Conservation (phyloP, 1,139 yeast genomes). For the Candida sanyaensis region DNA sequence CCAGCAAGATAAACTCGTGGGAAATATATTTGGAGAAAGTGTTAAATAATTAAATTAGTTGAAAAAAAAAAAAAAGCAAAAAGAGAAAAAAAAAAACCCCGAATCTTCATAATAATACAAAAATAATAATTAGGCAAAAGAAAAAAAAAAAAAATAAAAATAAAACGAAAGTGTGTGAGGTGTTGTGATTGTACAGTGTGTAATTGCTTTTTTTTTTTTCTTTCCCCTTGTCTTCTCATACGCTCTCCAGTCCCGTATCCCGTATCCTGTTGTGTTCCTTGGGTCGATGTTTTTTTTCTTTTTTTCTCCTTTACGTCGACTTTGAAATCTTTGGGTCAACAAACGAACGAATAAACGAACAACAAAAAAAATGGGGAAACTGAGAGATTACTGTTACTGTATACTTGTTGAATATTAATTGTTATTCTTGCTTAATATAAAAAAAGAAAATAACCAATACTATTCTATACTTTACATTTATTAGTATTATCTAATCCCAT, state of each 20-base stretch:
- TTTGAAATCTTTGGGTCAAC: too few relatives aligned
- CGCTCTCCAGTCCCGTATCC: not conserved
- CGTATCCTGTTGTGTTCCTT: too few relatives aligned
- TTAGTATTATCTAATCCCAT: too few relatives aligned
- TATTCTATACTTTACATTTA: too few relatives aligned
- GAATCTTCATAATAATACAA: not conserved
- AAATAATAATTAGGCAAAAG: not conserved
- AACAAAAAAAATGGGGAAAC: too few relatives aligned
- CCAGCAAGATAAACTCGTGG: conserved; percentile 1
- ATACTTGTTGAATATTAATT: too few relatives aligned
- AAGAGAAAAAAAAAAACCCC: not conserved
- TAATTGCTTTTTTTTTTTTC: not conserved
- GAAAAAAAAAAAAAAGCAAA: not conserved
- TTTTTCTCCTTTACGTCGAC: too few relatives aligned
- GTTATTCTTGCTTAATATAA: too few relatives aligned
- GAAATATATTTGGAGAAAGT: not conserved
- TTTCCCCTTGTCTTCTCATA: not conserved
- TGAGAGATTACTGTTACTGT: too few relatives aligned
- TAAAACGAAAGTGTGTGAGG: not conserved
- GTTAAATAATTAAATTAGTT: not conserved
- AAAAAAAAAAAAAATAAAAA: not conserved
- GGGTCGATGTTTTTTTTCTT: too few relatives aligned
- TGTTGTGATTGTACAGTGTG: not conserved
- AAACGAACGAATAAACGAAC: too few relatives aligned
- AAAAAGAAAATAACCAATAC: too few relatives aligned